phyloP scores from a whole-genome alignment of 2,329 filamentous ascomycete species.

The Ampelomyces quisqualis region DNA sequence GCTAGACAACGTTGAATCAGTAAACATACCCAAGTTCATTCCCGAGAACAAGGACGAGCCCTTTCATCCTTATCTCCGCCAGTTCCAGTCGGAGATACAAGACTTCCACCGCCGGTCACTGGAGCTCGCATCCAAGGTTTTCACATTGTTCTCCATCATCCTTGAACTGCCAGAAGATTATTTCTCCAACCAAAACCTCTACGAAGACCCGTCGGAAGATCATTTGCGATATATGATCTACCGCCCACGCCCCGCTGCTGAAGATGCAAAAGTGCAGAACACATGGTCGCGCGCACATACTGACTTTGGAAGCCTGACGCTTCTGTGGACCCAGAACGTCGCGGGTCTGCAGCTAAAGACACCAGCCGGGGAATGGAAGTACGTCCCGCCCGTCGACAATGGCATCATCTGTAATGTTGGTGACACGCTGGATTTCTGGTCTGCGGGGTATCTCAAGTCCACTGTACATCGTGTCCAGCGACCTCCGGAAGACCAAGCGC shows the following conservation, averaged over 20 bases:
- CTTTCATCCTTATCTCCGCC: conserved; percentile 30
- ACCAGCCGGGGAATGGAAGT: conserved; percentile 50
- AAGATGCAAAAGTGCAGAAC: conserved; percentile 42
- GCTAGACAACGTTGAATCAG: conserved; percentile 37
- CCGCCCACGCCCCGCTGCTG: conserved; percentile 44
- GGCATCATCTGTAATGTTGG: conserved; percentile 55
- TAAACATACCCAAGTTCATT: conserved; percentile 40
- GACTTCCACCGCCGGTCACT: conserved; percentile 29
- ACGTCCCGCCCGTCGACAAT: conserved; percentile 49
- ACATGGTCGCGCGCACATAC: conserved; percentile 53
- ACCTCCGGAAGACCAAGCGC: conserved; percentile 47
- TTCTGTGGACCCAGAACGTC: conserved; percentile 52
- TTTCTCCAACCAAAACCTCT: conserved; percentile 42
- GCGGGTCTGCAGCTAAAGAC: conserved; percentile 52
- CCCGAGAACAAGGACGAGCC: conserved; percentile 25
- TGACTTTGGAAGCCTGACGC: conserved; percentile 51
- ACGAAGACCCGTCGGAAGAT: conserved; percentile 42
- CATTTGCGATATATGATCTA: conserved; percentile 48
- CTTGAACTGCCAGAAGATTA: conserved; percentile 44
- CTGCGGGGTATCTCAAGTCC: conserved; percentile 50
- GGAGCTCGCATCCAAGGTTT: conserved; percentile 37
- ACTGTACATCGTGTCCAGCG: conserved; percentile 54
- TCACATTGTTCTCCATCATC: conserved; percentile 45
- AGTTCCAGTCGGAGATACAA: conserved; percentile 30
- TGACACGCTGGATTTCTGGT: conserved; percentile 46